These are phyloP conservation scores for Tricholoma bakamatsutake DNA, from an alignment of 768 basidiomycete genomes.

Conservation along the genomic window DNA sequence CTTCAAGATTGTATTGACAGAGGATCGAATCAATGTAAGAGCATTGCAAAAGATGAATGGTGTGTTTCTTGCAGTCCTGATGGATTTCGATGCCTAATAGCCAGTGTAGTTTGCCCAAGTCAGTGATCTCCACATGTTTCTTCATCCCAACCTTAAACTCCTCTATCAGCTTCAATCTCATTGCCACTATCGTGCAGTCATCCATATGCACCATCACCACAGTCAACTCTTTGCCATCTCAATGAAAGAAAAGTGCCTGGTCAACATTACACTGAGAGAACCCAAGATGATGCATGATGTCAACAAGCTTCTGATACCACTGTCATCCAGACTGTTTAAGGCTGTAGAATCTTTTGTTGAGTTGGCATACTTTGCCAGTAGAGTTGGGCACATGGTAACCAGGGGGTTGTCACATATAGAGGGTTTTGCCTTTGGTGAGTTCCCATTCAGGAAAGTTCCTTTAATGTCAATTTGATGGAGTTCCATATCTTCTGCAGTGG, in stretches of 20 bases:
- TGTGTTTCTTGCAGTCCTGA: neutral
- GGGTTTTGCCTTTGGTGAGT: too few species aligned
- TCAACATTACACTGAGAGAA: neutral
- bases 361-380: too few species aligned
- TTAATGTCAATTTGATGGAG: too few species aligned
- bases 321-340: too few species aligned
- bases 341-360: too few species aligned
- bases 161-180: neutral
- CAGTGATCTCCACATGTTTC: too few species aligned
- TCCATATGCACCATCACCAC: slow-evolving; percentile 23
- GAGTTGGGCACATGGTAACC: too few species aligned
- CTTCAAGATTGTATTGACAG: slow-evolving; percentile 1
- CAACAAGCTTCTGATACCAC: too few species aligned
- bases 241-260: neutral
- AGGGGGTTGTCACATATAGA: too few species aligned
- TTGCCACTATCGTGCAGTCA: slow-evolving; percentile 21
- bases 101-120: too few species aligned
- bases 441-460: neutral
- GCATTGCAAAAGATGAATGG: too few species aligned
- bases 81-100: slow-evolving; percentile 6
- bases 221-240: slow-evolving; percentile 16
- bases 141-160: slow-evolving; percentile 14
- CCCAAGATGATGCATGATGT: neutral
- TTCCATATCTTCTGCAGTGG: slow-evolving; percentile 11
- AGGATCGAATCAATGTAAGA: slow-evolving; percentile 1